These are phyloP conservation scores for Astrothelium subdiscretum DNA, from an alignment of 495 filamentous ascomycete species.

Conservation along the genomic window DNA sequence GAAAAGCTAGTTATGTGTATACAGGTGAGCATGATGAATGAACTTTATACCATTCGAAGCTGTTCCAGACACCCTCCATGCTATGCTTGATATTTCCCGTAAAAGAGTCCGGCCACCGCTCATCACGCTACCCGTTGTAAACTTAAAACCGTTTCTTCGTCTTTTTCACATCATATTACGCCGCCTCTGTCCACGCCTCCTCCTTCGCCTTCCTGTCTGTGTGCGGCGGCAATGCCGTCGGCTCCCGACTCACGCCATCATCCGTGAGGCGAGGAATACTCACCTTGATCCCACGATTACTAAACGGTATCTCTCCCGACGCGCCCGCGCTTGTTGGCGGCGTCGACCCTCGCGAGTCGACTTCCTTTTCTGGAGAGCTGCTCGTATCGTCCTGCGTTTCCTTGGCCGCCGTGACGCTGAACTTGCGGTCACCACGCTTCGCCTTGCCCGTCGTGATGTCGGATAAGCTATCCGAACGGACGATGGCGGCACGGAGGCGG, in stretches of 20 bases:
- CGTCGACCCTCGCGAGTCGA: neutral
- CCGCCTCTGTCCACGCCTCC: neutral
- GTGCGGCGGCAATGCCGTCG: neutral
- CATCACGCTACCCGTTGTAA: too few species aligned
- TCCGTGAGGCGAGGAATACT: neutral
- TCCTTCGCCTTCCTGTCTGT: neutral
- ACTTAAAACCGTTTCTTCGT: too few species aligned
- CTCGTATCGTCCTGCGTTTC: neutral
- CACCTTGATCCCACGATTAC: neutral
- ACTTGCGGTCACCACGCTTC: neutral
- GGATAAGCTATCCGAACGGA: neutral
- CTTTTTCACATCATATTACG: too few species aligned
- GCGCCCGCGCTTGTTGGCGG: neutral
- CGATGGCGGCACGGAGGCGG: neutral
- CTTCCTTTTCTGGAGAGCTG: neutral
- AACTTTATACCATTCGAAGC: neutral
- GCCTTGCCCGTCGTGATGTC: neutral
- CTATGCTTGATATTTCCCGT: too few species aligned
- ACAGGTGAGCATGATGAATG: neutral
- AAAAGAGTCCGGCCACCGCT: too few species aligned
- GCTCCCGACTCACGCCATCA: neutral
- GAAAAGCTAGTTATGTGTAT: neutral
- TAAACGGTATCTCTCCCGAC: neutral
- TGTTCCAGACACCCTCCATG: too few species aligned
- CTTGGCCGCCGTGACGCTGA: neutral